Percentiles rank a stretch among this genome's conserved stretches.
Evolutionary conservation across 192 early-diverging fungal species (phyloP).

Genomic region (Coemansia sp.): DNA sequence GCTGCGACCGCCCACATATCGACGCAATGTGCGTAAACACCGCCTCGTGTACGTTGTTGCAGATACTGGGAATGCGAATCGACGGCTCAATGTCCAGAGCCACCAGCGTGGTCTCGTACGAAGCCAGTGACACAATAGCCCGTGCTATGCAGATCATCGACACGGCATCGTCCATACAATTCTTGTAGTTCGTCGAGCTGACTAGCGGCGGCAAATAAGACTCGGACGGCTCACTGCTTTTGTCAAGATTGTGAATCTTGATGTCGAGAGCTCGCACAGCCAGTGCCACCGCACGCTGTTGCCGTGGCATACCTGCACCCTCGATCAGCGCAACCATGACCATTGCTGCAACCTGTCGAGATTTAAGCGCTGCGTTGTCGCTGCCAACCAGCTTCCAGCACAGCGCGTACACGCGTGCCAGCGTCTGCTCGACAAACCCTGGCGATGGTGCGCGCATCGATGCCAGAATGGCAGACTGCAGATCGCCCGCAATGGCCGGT

Average conservation of each 20-base stretch:
- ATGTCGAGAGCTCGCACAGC: constrained; percentile 30
- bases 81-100: constrained; percentile 24
- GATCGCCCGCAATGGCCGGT: neutral
- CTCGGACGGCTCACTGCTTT: neutral
- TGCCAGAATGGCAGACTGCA: constrained; percentile 27
- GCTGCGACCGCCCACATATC: constrained; percentile 61
- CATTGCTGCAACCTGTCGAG: constrained; percentile 50
- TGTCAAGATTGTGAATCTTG: neutral
- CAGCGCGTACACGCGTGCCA: constrained; percentile 24
- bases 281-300: constrained; percentile 18
- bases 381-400: constrained; percentile 39
- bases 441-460: constrained; percentile 32
- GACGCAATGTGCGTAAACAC: constrained; percentile 61
- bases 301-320: constrained; percentile 21
- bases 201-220: constrained; percentile 19
- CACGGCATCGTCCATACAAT: constrained; percentile 46
- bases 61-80: constrained; percentile 5
- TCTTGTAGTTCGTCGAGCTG: constrained; percentile 7
- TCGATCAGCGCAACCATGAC: constrained; percentile 37
- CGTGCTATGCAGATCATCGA: constrained; percentile 52
- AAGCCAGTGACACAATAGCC: constrained; percentile 35
- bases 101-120: constrained; percentile 32
- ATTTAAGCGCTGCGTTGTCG: constrained; percentile 29
- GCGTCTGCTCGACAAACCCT: constrained; percentile 20
- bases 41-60: constrained; percentile 57